These are phyloP conservation scores for Boletus tylopilopsis DNA, from an alignment of 768 basidiomycete genomes.

Conservation along the genomic window DNA sequence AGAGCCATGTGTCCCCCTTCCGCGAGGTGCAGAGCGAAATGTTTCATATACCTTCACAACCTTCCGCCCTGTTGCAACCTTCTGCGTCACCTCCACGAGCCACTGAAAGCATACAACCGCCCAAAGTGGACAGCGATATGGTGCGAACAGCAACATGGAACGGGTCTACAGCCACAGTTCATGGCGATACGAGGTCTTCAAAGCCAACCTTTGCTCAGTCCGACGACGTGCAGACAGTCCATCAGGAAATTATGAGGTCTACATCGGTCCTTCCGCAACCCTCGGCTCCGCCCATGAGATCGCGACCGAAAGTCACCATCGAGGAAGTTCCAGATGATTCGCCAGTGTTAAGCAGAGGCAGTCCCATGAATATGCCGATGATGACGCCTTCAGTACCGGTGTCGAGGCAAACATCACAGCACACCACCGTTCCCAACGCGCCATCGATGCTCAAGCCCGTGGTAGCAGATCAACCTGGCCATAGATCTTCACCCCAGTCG, in stretches of 20 bases:
- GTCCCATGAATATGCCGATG: not conserved
- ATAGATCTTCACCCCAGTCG: constrained; percentile 21
- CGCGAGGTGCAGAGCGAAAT: constrained; percentile 24
- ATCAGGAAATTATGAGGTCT: constrained; percentile 13
- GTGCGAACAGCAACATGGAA: not conserved
- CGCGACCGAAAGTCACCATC: constrained; percentile 27
- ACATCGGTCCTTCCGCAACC: constrained; percentile 7
- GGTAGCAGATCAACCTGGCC: constrained; percentile 7
- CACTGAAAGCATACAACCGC: constrained; percentile 6
- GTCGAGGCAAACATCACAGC: constrained; percentile 9
- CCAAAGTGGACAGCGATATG: constrained; percentile 2
- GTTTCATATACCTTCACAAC: constrained; percentile 18
- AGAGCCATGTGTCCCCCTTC: constrained; percentile 1
- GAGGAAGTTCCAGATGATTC: constrained; percentile 28
- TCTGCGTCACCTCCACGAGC: not conserved
- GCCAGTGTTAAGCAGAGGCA: constrained; percentile 11
- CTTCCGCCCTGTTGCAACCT: not conserved
- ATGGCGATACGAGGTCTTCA: constrained; percentile 5
- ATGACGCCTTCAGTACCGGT: constrained; percentile 4
- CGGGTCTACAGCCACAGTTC: not conserved
- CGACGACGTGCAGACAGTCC: constrained; percentile 5
- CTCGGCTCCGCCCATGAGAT: constrained; percentile 2
- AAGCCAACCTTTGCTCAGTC: constrained; percentile 1
- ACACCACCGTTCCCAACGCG: constrained; percentile 1
- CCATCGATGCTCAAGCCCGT: constrained; percentile 2